Evolutionary conservation across 1,284 basidiomycete species (phyloP).

Genomic region (Apiotrichum laibachii): DNA sequence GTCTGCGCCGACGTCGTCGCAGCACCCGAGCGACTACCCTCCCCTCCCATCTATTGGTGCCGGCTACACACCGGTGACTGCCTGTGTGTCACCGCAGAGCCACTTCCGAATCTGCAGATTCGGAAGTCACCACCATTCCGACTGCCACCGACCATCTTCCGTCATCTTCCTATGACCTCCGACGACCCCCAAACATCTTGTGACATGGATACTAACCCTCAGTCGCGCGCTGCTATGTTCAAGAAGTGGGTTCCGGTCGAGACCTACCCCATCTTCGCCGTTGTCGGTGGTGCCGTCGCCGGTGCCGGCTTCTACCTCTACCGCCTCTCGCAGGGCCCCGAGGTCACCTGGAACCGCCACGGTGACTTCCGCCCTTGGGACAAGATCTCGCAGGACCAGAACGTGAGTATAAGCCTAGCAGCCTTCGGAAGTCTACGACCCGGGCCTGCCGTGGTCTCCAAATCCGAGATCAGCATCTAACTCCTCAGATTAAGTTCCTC

Average conservation of each 20-base stretch:
- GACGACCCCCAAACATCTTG: not conserved
- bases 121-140: not conserved
- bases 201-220: not conserved
- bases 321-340: constrained; percentile 44
- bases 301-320: constrained; percentile 45
- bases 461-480: too few relatives aligned
- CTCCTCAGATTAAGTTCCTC: constrained; percentile 39
- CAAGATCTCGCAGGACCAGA: constrained; percentile 48
- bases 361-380: constrained; percentile 50
- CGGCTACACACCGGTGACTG: constrained; percentile 1
- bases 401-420: constrained; percentile 24
- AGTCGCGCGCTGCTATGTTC: constrained; percentile 14
- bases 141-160: not conserved
- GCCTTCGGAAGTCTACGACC: not conserved
- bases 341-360: constrained; percentile 49
- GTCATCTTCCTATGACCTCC: not conserved
- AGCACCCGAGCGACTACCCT: too few relatives aligned
- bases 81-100: not conserved
- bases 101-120: not conserved
- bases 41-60: too few relatives aligned
- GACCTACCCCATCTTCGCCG: constrained; percentile 40
- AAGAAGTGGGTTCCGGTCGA: constrained; percentile 38
- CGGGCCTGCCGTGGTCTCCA: too few relatives aligned
- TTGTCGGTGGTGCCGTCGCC: constrained; percentile 39
- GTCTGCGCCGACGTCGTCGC: not conserved